Percentiles rank a stretch among this genome's conserved stretches.
phyloP scores from a whole-genome alignment of 257 asterid species.

The Cordia subcordata region DNA sequence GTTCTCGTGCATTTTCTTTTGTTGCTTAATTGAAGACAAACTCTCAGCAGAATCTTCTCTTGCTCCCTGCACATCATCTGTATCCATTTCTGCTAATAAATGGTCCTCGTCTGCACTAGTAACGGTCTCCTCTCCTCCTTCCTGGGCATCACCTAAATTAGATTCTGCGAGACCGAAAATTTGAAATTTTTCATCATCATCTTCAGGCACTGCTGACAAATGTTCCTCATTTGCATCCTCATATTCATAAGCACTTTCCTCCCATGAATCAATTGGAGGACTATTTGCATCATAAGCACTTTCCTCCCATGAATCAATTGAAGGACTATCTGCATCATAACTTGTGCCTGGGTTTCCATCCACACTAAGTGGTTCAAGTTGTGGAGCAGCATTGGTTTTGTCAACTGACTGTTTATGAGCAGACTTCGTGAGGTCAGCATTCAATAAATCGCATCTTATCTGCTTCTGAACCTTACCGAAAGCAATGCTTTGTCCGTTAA shows the following conservation, averaged over 20 bases:
- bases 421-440: slow-evolving; percentile 21
- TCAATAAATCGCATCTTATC: slow-evolving; percentile 58
- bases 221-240: slow-evolving; percentile 26
- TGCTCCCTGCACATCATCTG: slow-evolving; percentile 18
- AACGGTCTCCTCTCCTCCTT: slow-evolving; percentile 23
- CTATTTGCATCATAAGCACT: slow-evolving; percentile 10
- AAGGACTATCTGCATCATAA: slow-evolving; percentile 11
- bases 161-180: slow-evolving; percentile 9
- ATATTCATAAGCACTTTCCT: slow-evolving; percentile 17
- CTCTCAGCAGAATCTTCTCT: slow-evolving; percentile 20
- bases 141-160: slow-evolving; percentile 14
- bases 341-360: slow-evolving; percentile 17
- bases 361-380: slow-evolving; percentile 3
- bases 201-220: slow-evolving; percentile 16
- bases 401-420: slow-evolving; percentile 18
- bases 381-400: slow-evolving; percentile 9
- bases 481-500: slow-evolving; percentile 47
- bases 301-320: slow-evolving; percentile 20
- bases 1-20: slow-evolving; percentile 22
- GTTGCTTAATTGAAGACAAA: slow-evolving; percentile 26
- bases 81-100: too few species aligned
- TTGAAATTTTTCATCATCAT: slow-evolving; percentile 20
- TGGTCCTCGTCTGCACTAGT: not conserved
- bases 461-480: slow-evolving; percentile 79
- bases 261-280: slow-evolving; percentile 17